These are phyloP conservation scores for Tylopilus plumbeoviolaceoides DNA, from an alignment of 768 basidiomycete species.

Conservation along the genomic window DNA sequence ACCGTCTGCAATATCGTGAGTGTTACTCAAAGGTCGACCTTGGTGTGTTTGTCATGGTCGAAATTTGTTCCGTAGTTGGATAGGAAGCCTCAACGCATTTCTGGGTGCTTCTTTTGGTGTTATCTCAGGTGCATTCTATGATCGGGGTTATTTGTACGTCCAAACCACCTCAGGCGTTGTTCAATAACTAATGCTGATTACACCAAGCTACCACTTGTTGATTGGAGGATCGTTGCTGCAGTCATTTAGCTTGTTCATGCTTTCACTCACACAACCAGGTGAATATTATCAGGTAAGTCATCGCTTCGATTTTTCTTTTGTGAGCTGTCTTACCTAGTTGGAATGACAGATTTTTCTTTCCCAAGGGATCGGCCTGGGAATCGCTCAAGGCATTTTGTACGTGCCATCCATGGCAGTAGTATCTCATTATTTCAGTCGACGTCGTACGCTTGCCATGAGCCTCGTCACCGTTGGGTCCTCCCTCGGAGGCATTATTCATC, in stretches of 20 bases:
- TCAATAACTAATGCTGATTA: neutral
- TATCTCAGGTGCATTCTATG: constrained; percentile 43
- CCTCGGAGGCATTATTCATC: constrained; percentile 24
- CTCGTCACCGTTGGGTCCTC: constrained; percentile 38
- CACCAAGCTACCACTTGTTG: constrained; percentile 39
- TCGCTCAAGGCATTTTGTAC: constrained; percentile 44
- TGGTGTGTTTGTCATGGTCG: neutral
- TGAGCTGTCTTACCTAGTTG: neutral
- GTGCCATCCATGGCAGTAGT: constrained; percentile 42
- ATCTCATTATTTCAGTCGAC: constrained; percentile 41
- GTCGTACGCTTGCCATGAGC: constrained; percentile 43
- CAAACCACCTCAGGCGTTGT: neutral
- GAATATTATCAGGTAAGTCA: constrained; percentile 40
- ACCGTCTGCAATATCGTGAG: constrained; percentile 36
- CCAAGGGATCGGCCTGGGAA: constrained; percentile 45
- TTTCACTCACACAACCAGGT: constrained; percentile 39
- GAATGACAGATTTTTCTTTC: constrained; percentile 41
- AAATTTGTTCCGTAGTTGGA: constrained; percentile 28
- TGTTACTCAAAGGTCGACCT: neutral
- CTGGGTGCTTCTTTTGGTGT: constrained; percentile 36
- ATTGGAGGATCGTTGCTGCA: constrained; percentile 44
- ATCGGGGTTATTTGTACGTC: constrained; percentile 47
- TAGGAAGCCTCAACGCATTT: constrained; percentile 46
- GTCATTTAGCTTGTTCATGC: constrained; percentile 39
- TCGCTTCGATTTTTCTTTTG: too few species aligned